These are phyloP conservation scores for Xylaria polymorpha DNA, from an alignment of 2,329 filamentous ascomycete genomes.

Conservation along the genomic window DNA sequence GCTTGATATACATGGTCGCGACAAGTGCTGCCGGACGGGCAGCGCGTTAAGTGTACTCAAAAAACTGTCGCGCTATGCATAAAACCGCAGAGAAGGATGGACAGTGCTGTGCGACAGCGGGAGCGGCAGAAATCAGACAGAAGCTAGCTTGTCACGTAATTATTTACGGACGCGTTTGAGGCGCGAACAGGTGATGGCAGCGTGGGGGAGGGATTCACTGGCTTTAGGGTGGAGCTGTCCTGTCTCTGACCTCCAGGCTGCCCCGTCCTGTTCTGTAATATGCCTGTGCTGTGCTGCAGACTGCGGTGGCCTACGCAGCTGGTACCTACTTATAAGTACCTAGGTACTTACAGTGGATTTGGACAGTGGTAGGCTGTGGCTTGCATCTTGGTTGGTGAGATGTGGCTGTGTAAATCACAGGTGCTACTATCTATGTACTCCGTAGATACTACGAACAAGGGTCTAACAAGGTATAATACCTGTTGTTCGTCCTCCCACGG, in stretches of 20 bases:
- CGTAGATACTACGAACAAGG: too few species aligned
- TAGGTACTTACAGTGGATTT: not conserved
- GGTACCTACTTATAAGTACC: not conserved
- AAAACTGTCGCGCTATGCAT: conserved; percentile 43
- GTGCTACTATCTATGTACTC: not conserved
- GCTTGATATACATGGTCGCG: conserved; percentile 93
- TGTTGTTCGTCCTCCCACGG: not conserved
- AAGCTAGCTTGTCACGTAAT: conserved; percentile 44
- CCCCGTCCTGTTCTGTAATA: too few species aligned
- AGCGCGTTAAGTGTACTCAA: conserved; percentile 47
- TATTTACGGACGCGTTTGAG: conserved; percentile 46
- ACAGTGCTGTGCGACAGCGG: conserved; percentile 39
- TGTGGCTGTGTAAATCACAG: not conserved
- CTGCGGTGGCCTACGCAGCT: too few species aligned
- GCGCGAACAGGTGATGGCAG: conserved; percentile 38
- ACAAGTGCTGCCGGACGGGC: conserved; percentile 51
- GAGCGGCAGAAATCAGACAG: conserved; percentile 26
- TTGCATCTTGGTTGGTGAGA: not conserved
- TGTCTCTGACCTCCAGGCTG: not conserved
- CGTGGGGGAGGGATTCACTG: conserved; percentile 35
- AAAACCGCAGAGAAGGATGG: conserved; percentile 15
- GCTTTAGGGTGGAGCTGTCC: conserved; percentile 19
- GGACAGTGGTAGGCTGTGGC: not conserved
- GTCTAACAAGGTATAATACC: not conserved
- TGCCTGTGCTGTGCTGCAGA: not conserved